phyloP scores from a whole-genome alignment of 345 rosid species.

The Hibiscus tridactylites region DNA sequence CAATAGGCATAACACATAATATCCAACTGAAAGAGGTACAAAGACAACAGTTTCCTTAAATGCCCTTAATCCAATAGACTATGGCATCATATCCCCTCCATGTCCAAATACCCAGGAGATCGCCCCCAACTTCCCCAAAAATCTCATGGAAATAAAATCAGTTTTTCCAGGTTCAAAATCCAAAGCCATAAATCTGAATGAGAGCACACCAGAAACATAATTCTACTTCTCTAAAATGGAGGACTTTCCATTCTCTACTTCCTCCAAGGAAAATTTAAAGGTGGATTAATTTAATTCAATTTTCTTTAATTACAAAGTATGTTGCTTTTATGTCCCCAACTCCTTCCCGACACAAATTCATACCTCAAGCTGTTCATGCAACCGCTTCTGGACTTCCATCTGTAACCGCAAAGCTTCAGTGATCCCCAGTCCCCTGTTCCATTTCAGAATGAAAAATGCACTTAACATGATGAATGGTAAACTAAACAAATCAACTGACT shows the following conservation, averaged over 20 bases:
- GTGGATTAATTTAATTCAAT: background rate
- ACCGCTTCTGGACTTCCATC: slow-evolving; percentile 80
- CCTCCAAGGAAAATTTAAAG: background rate
- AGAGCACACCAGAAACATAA: background rate
- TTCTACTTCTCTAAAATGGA: background rate
- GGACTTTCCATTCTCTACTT: background rate
- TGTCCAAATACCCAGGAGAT: background rate
- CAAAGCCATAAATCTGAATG: background rate
- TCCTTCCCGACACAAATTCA: slow-evolving; percentile 2
- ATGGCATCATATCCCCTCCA: background rate
- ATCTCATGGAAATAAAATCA: background rate
- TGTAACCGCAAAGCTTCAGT: slow-evolving; percentile 81
- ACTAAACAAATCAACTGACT: background rate
- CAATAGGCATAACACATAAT: background rate
- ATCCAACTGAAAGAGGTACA: background rate
- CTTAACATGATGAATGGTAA: background rate
- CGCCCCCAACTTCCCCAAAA: background rate
- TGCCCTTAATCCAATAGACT: background rate
- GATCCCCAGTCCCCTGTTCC: slow-evolving; percentile 54
- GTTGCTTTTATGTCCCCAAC: background rate
- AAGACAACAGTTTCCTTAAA: background rate
- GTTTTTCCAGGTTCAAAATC: background rate
- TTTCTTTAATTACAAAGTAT: background rate
- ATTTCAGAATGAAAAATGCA: slow-evolving; percentile 5
- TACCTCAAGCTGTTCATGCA: slow-evolving; percentile 98